These are phyloP conservation scores for Straminergon stramineum DNA, from an alignment of 225 moss, liverwort and hornwort species.

Conservation along the genomic window DNA sequence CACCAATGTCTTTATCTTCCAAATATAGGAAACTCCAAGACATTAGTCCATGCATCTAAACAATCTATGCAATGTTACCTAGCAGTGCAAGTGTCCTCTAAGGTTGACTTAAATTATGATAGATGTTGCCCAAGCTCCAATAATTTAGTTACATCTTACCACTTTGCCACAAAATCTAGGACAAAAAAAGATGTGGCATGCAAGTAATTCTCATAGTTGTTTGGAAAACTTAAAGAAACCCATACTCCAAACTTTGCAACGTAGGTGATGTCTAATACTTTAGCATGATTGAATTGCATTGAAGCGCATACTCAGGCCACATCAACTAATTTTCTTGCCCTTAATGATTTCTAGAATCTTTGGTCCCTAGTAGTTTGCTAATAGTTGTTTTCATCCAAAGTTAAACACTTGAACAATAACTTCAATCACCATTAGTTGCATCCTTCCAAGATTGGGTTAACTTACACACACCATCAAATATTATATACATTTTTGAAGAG, in stretches of 20 bases:
- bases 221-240: not conserved
- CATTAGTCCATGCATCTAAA: not conserved
- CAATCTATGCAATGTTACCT: not conserved
- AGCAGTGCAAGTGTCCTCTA: fast-evolving
- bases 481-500: not conserved
- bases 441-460: not conserved
- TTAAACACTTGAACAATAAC: not conserved
- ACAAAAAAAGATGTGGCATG: not conserved
- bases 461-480: not conserved
- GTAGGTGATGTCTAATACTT: not conserved
- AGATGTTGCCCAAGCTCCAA: not conserved
- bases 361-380: not conserved
- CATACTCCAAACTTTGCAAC: not conserved
- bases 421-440: not conserved
- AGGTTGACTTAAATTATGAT: not conserved
- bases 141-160: not conserved
- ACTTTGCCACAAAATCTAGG: not conserved
- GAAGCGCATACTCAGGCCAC: fast-evolving
- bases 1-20: not conserved
- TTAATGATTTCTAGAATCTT: not conserved
- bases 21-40: not conserved
- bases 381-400: not conserved
- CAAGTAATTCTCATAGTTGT: not conserved
- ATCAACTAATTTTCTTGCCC: not conserved
- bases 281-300: not conserved